Conservation (phyloP, 305 asterid species). For the Fraxinus greggii region DNA sequence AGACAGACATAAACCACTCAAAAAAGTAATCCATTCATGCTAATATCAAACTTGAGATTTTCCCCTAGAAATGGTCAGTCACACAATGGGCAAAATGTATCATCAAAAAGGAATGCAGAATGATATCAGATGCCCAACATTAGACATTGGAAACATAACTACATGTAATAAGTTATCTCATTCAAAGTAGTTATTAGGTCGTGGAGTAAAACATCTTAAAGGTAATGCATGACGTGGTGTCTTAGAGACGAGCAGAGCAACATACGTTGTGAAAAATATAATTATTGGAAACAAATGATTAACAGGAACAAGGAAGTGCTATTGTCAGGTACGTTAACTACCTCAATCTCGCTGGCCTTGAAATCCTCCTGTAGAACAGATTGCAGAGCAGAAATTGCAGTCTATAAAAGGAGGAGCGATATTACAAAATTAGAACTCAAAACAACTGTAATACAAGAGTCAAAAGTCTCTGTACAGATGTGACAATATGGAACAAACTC, state of each 20-base stretch:
- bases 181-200: background rate
- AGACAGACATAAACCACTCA: background rate
- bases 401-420: slow-evolving; percentile 41
- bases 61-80: background rate
- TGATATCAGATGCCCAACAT: background rate
- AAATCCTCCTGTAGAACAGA: slow-evolving; percentile 98
- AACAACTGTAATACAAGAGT: background rate
- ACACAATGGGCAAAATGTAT: background rate
- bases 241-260: background rate
- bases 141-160: background rate
- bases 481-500: background rate
- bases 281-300: background rate
- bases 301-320: background rate
- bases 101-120: background rate
- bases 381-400: slow-evolving; percentile 90
- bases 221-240: background rate
- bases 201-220: background rate
- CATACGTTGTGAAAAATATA: background rate
- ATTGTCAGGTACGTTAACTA: slow-evolving; percentile 20
- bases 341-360: slow-evolving; percentile 99
- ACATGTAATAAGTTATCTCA: background rate
- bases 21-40: background rate
- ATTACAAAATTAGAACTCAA: slow-evolving; percentile 17
- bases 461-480: background rate
- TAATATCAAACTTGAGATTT: background rate